phyloP scores from a whole-genome alignment of 371 early-diverging fungal species.

The Synchytrium microbalum region DNA sequence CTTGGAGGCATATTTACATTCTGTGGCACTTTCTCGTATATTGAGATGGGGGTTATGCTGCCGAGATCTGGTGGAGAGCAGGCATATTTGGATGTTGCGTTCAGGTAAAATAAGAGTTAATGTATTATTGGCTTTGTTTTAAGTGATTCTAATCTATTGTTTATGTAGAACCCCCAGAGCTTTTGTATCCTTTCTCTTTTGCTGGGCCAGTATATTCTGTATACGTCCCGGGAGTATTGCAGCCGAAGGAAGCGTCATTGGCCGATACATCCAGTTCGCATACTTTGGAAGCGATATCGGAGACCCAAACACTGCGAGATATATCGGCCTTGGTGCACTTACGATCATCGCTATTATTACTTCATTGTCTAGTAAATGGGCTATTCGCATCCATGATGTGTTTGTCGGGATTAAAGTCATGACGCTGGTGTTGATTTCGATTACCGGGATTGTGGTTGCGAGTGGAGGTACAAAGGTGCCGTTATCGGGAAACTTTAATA shows the following conservation, averaged over 20 bases:
- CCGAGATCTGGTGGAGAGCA: slow-evolving; percentile 46
- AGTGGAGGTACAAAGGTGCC: slow-evolving; percentile 7
- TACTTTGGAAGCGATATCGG: slow-evolving; percentile 16
- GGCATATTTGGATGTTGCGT: slow-evolving; percentile 9
- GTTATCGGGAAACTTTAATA: slow-evolving; percentile 8
- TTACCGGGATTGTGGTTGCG: slow-evolving; percentile 36
- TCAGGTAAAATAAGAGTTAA: neutral
- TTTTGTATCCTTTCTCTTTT: slow-evolving; percentile 1
- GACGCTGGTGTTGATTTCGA: slow-evolving; percentile 12
- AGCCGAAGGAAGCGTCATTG: slow-evolving; percentile 35
- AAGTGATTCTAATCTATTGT: neutral
- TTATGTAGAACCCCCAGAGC: neutral
- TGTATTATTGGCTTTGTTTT: neutral
- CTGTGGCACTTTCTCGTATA: slow-evolving; percentile 26
- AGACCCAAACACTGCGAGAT: slow-evolving; percentile 44
- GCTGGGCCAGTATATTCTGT: slow-evolving; percentile 11
- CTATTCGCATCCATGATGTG: slow-evolving; percentile 22
- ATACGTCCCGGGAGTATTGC: slow-evolving; percentile 41
- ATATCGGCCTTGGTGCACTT: slow-evolving; percentile 43
- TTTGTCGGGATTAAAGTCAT: slow-evolving; percentile 26
- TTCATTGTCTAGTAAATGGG: neutral
- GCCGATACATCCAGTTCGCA: slow-evolving; percentile 40
- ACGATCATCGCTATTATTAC: neutral
- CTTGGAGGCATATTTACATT: slow-evolving; percentile 9
- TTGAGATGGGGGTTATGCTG: slow-evolving; percentile 72